Evolutionary conservation across 2,329 filamentous ascomycete genomes (phyloP).

Genomic region (Trichoderma afroharzianum): DNA sequence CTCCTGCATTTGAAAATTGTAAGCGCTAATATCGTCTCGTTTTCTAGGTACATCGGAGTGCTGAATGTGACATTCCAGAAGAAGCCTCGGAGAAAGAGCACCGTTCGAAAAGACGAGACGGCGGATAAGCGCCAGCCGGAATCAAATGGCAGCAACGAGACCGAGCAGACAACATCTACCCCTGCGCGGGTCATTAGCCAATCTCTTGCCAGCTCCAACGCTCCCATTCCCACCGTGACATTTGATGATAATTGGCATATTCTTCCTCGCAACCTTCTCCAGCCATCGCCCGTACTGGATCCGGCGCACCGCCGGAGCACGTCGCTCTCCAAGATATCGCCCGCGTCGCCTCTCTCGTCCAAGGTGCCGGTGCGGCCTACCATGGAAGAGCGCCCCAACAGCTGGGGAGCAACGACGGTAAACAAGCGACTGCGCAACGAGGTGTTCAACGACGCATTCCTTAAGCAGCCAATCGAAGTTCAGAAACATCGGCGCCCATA

Average conservation of each 20-base stretch:
- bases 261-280: constrained; percentile 78
- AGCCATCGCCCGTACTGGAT: constrained; percentile 46
- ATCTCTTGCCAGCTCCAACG: constrained; percentile 63
- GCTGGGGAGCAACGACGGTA: constrained; percentile 88
- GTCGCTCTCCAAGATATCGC: constrained; percentile 28
- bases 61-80: constrained; percentile 95
- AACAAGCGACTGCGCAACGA: constrained; percentile 86
- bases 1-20: background rate
- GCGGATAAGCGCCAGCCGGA: constrained; percentile 29
- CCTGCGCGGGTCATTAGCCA: constrained; percentile 58
- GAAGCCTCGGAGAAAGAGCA: constrained; percentile 63
- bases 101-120: constrained; percentile 48
- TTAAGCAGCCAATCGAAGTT: constrained; percentile 76
- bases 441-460: constrained; percentile 87
- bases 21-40: background rate
- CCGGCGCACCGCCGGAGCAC: constrained; percentile 33
- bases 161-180: constrained; percentile 21
- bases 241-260: constrained; percentile 95
- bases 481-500: constrained; percentile 72
- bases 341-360: constrained; percentile 9
- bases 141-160: constrained; percentile 17
- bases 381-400: constrained; percentile 57
- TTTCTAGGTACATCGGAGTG: constrained; percentile 84
- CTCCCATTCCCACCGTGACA: constrained; percentile 80
- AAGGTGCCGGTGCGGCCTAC: constrained; percentile 29